Evolutionary conservation across 2,329 filamentous ascomycete genomes (phyloP).

Genomic region (Rutstroemia sp.): DNA sequence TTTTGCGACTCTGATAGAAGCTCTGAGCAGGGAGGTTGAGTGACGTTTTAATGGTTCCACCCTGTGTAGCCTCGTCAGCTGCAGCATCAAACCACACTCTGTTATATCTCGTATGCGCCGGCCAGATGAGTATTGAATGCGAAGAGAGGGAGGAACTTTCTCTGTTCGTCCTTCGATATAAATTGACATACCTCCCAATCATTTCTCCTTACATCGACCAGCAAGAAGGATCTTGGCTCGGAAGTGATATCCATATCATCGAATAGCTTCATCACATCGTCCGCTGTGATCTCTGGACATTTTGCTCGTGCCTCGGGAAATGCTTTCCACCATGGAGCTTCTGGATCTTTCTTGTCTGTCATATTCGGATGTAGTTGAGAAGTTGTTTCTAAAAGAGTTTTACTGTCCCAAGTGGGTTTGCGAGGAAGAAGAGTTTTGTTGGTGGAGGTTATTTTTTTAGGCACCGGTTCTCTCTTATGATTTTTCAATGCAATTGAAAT

Average conservation of each 20-base stretch:
- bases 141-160: too few species aligned
- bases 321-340: slow-evolving; percentile 20
- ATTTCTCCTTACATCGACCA: slow-evolving; percentile 46
- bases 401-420: background rate
- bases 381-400: background rate
- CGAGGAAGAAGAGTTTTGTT: background rate
- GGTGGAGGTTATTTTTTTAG: background rate
- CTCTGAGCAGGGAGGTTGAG: slow-evolving; percentile 51
- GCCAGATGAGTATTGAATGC: too few species aligned
- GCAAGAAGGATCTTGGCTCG: slow-evolving; percentile 33
- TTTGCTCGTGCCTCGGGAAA: slow-evolving; percentile 38
- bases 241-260: slow-evolving; percentile 31
- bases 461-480: background rate
- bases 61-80: slow-evolving; percentile 30
- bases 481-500: too few species aligned
- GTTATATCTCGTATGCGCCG: too few species aligned
- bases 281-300: slow-evolving; percentile 32
- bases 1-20: slow-evolving; percentile 42
- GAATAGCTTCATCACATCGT: slow-evolving; percentile 36
- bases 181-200: slow-evolving; percentile 38
- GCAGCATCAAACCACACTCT: too few species aligned
- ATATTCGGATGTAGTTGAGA: slow-evolving; percentile 7
- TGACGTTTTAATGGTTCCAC: slow-evolving; percentile 52
- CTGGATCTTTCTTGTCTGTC: background rate
- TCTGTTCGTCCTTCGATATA: too few species aligned